A percentile compares a stretch with the other conserved stretches of the same genome.
These are phyloP conservation scores for Aspergillus fumigatus DNA, from an alignment of 2,329 filamentous ascomycete genomes.

Conservation along the genomic window DNA sequence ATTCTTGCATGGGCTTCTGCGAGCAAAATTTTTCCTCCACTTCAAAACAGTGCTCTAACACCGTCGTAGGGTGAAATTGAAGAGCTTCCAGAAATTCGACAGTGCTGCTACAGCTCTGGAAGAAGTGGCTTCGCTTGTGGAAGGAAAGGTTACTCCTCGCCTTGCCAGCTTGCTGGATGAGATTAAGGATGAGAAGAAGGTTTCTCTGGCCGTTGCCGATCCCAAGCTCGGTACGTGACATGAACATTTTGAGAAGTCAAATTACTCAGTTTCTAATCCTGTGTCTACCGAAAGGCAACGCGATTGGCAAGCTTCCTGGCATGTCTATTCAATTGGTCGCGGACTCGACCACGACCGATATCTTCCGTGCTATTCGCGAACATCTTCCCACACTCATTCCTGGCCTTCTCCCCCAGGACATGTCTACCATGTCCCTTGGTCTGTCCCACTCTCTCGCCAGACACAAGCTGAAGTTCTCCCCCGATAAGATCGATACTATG, in stretches of 20 bases:
- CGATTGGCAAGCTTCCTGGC: slow-evolving; percentile 87
- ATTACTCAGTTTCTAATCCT: slow-evolving; percentile 11
- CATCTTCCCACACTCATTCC: slow-evolving; percentile 88
- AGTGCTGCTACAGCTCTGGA: slow-evolving; percentile 85
- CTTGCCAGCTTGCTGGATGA: slow-evolving; percentile 76
- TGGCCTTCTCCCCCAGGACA: slow-evolving; percentile 75
- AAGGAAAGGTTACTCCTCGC: slow-evolving; percentile 91
- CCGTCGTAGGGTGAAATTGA: slow-evolving; percentile 72
- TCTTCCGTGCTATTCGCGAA: slow-evolving; percentile 91
- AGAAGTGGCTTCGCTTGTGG: slow-evolving; percentile 81
- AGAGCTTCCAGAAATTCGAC: slow-evolving; percentile 96
- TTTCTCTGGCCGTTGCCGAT: slow-evolving; percentile 88
- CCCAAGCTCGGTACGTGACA: slow-evolving; percentile 65
- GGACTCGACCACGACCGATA: slow-evolving; percentile 75
- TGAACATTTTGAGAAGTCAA: not conserved
- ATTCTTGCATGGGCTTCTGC: not conserved
- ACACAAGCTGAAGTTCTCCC: slow-evolving; percentile 97
- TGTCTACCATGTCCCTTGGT: slow-evolving; percentile 92
- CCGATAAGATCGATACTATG: slow-evolving; percentile 99
- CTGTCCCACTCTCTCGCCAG: slow-evolving; percentile 94
- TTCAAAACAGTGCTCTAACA: slow-evolving; percentile 20
- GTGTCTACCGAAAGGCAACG: slow-evolving; percentile 52
- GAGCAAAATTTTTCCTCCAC: slow-evolving; percentile 24
- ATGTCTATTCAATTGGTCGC: slow-evolving; percentile 80
- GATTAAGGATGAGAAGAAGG: slow-evolving; percentile 97